Evolutionary conservation across 1,284 basidiomycete species (phyloP).

Genomic region (Marasmius sp.): DNA sequence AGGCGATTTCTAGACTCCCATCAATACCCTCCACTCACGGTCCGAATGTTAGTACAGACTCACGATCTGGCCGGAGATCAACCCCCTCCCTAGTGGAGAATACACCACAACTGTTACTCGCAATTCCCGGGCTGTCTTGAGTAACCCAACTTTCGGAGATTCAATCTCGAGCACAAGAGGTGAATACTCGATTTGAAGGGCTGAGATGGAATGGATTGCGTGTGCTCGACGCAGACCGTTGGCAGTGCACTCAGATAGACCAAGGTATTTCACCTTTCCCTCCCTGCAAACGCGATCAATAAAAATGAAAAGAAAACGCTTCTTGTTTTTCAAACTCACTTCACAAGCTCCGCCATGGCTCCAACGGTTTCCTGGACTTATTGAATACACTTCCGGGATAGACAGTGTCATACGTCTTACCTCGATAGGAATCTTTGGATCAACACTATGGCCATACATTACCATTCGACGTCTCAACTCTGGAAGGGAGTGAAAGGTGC

Average conservation of each 20-base stretch:
- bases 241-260: conserved; percentile 44
- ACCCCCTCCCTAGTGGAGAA: conserved; percentile 19
- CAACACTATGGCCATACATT: conserved; percentile 2
- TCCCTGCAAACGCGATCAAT: conserved; percentile 24
- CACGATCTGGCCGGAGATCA: conserved; percentile 11
- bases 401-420: no score
- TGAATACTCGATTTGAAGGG: conserved; percentile 52
- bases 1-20: no score
- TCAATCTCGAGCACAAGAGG: conserved; percentile 41
- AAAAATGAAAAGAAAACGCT: background rate
- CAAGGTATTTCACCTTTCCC: conserved; percentile 51
- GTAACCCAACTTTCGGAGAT: conserved; percentile 33
- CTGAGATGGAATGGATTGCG: conserved; percentile 46
- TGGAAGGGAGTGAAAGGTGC: background rate
- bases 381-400: no score
- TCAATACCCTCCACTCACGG: no score
- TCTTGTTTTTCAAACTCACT: conserved; percentile 24
- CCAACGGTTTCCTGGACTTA: conserved; percentile 23
- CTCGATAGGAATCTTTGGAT: conserved; percentile 1
- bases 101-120: conserved; percentile 47
- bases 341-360: conserved; percentile 45
- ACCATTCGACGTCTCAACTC: background rate
- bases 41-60: conserved; percentile 10
- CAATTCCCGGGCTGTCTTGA: conserved; percentile 34
- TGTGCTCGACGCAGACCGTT: conserved; percentile 47